phyloP scores from a whole-genome alignment of 495 filamentous ascomycete species.

The Pyronema domesticum region DNA sequence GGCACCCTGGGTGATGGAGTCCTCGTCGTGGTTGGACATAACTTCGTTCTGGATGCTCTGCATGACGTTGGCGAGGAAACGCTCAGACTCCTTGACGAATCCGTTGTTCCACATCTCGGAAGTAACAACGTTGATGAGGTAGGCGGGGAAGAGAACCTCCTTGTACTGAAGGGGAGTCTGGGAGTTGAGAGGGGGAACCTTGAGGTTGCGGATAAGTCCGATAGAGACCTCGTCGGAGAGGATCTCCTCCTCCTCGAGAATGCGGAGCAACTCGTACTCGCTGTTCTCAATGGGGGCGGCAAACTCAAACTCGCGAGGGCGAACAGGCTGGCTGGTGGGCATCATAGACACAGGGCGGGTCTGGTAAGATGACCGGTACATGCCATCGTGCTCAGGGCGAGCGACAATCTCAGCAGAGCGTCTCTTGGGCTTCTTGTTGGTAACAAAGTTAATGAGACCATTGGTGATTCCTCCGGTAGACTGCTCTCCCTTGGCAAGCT shows the following conservation, averaged over 20 bases:
- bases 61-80: slow-evolving; percentile 98
- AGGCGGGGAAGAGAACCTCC: slow-evolving; percentile 95
- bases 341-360: slow-evolving; percentile 92
- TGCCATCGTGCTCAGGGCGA: slow-evolving; percentile 11
- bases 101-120: slow-evolving; percentile 99
- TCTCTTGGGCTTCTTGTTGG: slow-evolving; percentile 91
- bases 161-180: slow-evolving; percentile 86
- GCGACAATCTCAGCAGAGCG: slow-evolving; percentile 57
- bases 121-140: slow-evolving; percentile 96
- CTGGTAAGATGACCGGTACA: slow-evolving; percentile 76
- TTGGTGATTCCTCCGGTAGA: slow-evolving; percentile 53
- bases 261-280: slow-evolving; percentile 78
- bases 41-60: slow-evolving; percentile 98
- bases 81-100: slow-evolving; percentile 97
- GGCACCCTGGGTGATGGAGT: slow-evolving; percentile 88
- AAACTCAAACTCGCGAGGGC: slow-evolving; percentile 13
- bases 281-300: slow-evolving; percentile 69
- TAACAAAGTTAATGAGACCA: slow-evolving; percentile 89
- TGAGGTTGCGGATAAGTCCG: slow-evolving; percentile 87
- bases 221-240: slow-evolving; percentile 92
- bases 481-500: slow-evolving; percentile 63
- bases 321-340: slow-evolving; percentile 37
- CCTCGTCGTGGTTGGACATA: slow-evolving; percentile 92
- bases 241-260: slow-evolving; percentile 86
- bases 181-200: slow-evolving; percentile 71